Conservation (phyloP, 2,329 filamentous ascomycete genomes). For the Didymella glomerata region DNA sequence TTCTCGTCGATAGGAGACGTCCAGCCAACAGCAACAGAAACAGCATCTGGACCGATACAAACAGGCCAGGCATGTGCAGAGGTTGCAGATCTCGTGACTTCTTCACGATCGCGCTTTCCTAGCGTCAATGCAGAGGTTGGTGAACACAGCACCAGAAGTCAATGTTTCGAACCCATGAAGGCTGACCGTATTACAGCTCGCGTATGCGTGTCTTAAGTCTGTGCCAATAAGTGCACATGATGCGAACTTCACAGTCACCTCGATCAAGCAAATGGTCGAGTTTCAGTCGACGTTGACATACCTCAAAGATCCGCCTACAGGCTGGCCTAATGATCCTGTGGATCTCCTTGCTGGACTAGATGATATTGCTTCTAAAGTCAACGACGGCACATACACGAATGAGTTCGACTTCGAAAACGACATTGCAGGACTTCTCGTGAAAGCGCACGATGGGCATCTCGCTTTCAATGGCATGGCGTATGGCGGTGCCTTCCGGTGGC, state of each 20-base stretch:
- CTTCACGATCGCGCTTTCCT: constrained; percentile 24
- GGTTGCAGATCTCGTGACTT: constrained; percentile 30
- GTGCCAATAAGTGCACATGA: constrained; percentile 44
- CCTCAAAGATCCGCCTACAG: constrained; percentile 50
- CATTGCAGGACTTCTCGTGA: constrained; percentile 42
- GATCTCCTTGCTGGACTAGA: constrained; percentile 52
- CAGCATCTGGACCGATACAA: constrained; percentile 41
- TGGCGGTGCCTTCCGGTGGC: constrained; percentile 48
- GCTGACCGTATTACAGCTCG: constrained; percentile 33
- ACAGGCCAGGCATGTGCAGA: constrained; percentile 43
- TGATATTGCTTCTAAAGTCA: constrained; percentile 45
- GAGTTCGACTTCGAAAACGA: constrained; percentile 55
- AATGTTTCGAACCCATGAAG: background rate
- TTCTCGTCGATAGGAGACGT: constrained; percentile 34
- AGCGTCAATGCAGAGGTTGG: constrained; percentile 44
- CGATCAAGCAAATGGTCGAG: constrained; percentile 47
- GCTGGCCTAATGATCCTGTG: constrained; percentile 50
- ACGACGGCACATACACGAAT: constrained; percentile 45
- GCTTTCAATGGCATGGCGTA: constrained; percentile 48
- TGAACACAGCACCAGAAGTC: background rate
- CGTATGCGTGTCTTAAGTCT: constrained; percentile 49
- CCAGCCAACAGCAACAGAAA: constrained; percentile 39
- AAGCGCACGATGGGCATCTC: constrained; percentile 50
- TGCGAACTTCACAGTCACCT: constrained; percentile 40
- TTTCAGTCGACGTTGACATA: constrained; percentile 55